Percentiles rank a stretch among this genome's conserved stretches.
Evolutionary conservation across 306 rosid genomes (phyloP).

Genomic region (Lagenaria siceraria): DNA sequence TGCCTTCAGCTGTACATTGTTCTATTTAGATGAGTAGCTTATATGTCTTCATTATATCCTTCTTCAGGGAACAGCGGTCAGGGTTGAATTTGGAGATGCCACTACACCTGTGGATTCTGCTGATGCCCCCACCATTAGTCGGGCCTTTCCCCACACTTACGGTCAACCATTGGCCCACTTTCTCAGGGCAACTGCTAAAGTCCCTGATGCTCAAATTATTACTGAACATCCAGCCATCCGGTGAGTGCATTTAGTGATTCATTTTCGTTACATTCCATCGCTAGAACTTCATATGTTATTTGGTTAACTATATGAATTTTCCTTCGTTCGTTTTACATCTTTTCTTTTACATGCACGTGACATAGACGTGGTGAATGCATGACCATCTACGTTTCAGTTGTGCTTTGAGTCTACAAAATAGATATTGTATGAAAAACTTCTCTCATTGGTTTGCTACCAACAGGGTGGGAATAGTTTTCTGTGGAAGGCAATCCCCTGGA

Average conservation of each 20-base stretch:
- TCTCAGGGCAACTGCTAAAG: conserved; percentile 85
- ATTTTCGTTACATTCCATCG: not conserved
- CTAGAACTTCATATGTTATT: not conserved
- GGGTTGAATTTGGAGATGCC: conserved; percentile 90
- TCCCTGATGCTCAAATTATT: conserved; percentile 86
- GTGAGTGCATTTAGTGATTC: conserved; percentile 16
- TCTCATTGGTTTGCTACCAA: not conserved
- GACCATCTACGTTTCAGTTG: not conserved
- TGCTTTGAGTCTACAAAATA: not conserved
- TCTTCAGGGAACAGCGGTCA: conserved; percentile 76
- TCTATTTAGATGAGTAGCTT: not conserved
- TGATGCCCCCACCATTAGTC: conserved; percentile 46
- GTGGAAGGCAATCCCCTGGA: conserved; percentile 98
- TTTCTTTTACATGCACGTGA: not conserved
- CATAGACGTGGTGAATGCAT: not conserved
- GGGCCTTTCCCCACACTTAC: conserved; percentile 63
- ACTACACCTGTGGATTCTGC: conserved; percentile 67
- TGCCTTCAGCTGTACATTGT: not conserved
- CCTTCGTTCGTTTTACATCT: conserved; percentile 8
- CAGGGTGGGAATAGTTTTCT: conserved; percentile 89
- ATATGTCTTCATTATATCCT: conserved; percentile 4
- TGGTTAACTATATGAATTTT: not conserved
- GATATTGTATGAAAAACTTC: not conserved
- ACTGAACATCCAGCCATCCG: conserved; percentile 66
- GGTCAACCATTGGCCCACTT: conserved; percentile 96